Percentiles rank a stretch among this genome's conserved stretches.
Conservation (phyloP, 208 protist species). For the Wallacemonas rigidus region DNA sequence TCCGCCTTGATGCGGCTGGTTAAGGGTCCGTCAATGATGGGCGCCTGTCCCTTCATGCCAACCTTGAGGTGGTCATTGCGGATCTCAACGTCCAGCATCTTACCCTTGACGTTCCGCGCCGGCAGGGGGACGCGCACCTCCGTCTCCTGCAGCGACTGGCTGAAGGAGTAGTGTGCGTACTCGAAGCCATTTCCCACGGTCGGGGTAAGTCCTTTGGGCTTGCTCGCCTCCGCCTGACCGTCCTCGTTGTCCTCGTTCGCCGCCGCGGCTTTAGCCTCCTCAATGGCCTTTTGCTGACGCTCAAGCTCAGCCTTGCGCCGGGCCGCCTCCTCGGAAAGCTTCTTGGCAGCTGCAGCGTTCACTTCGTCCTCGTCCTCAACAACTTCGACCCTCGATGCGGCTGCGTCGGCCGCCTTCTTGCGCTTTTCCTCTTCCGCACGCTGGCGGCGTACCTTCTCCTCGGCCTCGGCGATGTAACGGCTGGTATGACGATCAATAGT, state of each 20-base stretch:
- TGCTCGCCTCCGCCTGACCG: constrained; percentile 47
- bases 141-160: constrained; percentile 86
- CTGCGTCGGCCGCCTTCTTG: constrained; percentile 17
- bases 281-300: constrained; percentile 42
- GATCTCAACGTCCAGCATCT: constrained; percentile 82
- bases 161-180: constrained; percentile 88
- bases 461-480: constrained; percentile 55
- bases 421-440: constrained; percentile 33
- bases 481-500: constrained; percentile 58
- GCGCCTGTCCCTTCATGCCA: constrained; percentile 77
- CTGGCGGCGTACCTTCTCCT: constrained; percentile 45
- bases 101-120: constrained; percentile 58
- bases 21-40: constrained; percentile 88
- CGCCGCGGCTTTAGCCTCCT: constrained; percentile 38
- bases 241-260: constrained; percentile 33
- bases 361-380: constrained; percentile 69
- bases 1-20: constrained; percentile 67
- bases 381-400: constrained; percentile 70
- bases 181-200: constrained; percentile 88
- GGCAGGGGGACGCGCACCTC: constrained; percentile 89
- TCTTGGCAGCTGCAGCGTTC: constrained; percentile 39
- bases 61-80: constrained; percentile 67
- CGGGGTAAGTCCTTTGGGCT: constrained; percentile 81
- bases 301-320: constrained; percentile 61
- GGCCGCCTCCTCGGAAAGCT: constrained; percentile 46